phyloP scores from a whole-genome alignment of 148 eudicot species.

The Oxyria digyna region DNA sequence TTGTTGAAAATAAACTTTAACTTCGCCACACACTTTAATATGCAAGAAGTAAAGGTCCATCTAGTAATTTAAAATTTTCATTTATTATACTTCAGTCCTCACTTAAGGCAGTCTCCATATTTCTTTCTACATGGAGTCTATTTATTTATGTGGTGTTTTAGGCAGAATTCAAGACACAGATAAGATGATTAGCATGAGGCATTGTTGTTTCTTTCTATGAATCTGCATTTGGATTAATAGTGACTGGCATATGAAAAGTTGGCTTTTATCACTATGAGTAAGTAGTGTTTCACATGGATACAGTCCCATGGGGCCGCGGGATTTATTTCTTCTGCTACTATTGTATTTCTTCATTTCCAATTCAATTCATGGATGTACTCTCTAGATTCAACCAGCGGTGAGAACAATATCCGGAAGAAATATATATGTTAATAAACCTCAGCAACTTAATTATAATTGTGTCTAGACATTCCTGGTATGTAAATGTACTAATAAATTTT shows the following conservation, averaged over 20 bases:
- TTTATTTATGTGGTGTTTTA: background rate
- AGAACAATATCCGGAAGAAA: background rate
- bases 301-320: background rate
- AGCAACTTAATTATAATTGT: background rate
- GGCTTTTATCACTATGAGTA: too few relatives aligned
- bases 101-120: background rate
- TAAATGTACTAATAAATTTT: background rate
- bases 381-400: background rate
- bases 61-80: background rate
- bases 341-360: background rate
- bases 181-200: too few relatives aligned
- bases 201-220: too few relatives aligned
- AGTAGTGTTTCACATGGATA: too few relatives aligned
- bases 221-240: too few relatives aligned
- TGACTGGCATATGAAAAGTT: too few relatives aligned
- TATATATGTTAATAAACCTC: background rate
- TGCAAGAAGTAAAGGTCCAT: background rate
- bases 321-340: background rate
- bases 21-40: background rate
- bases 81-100: background rate
- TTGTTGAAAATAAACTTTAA: background rate
- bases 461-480: background rate
- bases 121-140: background rate
- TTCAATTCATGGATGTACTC: background rate
- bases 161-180: background rate